Evolutionary conservation across 2,329 filamentous ascomycete species (phyloP), one percentile per base, ranked within the genome.

Genomic region (Colletotrichum sojae): DNA sequence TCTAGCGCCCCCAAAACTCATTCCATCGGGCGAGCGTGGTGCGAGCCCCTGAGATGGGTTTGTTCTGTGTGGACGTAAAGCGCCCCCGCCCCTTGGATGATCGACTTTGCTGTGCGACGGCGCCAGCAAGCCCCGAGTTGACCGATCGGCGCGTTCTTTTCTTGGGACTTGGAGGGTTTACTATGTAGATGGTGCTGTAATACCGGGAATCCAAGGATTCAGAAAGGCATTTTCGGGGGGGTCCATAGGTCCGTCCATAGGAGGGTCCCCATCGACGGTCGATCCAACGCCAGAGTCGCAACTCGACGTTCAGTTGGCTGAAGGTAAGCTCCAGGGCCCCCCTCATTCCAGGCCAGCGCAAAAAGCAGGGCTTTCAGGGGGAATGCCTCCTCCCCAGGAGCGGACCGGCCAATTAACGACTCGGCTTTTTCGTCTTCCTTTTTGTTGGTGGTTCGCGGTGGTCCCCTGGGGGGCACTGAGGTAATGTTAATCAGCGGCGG

Each of bases 61-160:
- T n/a, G n/a, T n/a, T 25, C 27, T 16, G 8, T 10, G 8, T 36
- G 31, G 31, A 36, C 10, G 40, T 3, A 3, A 43, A 43, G 16
- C 13, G 40, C 13, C 40, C 39, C 40, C 54, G 16, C 39, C 43
- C 55, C 43, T 39, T 49, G 40, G 40, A 15, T n/a, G 40, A 43
- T 43, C 40, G 40, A 43, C 40, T 43, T 43, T 13, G 40, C 40
- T 6, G 40, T 43, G 13, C 40, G 40, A 43, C 16, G 10, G 13
- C 40, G 16, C 16, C 31, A 46, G 58, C 58, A 61, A 45, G 58
- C 58, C 53, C 20, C 31, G 16, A 25, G 18, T 43, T 20, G 46
- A 43, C 46, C 22, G 60, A 59, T 58, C 40, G 43, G 52, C 65
- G 25, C 53, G 53, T 54, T 68, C 48, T 65, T 65, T 69, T 60